Percentiles rank a stretch among this genome's conserved stretches.
Conservation (phyloP, 106 monocot genomes). For the Hemerocallis citrina region DNA sequence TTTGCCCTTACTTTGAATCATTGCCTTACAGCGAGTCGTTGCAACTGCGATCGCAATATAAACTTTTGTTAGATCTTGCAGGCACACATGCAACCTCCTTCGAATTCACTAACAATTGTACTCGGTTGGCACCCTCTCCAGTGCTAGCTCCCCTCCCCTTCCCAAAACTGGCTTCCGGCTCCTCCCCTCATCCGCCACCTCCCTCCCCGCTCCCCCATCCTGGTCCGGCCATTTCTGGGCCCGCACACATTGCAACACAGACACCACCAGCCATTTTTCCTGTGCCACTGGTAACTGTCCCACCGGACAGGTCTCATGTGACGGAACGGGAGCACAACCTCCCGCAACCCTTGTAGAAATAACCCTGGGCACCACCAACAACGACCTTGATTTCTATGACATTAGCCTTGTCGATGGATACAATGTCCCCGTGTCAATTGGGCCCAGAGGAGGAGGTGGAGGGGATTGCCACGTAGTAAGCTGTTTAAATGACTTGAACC, state of each 20-base stretch:
- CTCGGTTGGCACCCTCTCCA: conserved; percentile 41
- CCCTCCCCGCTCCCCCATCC: conserved; percentile 13
- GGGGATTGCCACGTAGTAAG: background rate
- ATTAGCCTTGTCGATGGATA: conserved; percentile 16
- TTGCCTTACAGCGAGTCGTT: too few species aligned
- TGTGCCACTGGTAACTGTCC: conserved; percentile 71
- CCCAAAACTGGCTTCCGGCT: conserved; percentile 40
- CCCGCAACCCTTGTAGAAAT: conserved; percentile 10
- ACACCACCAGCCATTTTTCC: conserved; percentile 32
- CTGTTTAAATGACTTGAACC: background rate
- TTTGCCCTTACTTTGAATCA: too few species aligned
- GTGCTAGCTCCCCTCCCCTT: conserved; percentile 15
- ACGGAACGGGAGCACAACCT: background rate
- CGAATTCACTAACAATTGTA: conserved; percentile 39
- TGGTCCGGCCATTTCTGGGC: conserved; percentile 74
- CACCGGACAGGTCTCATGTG: conserved; percentile 2
- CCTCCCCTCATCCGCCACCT: background rate
- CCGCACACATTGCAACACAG: conserved; percentile 40
- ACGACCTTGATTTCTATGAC: conserved; percentile 5
- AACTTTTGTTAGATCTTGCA: too few species aligned
- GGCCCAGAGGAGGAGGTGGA: background rate
- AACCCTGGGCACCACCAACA: conserved; percentile 10
- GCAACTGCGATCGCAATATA: too few species aligned
- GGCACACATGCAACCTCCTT: conserved; percentile 17
- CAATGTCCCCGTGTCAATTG: conserved; percentile 12